Base-by-base conservation (phyloP, 495 filamentous ascomycete genomes). In the Monascus purpureus region DNA sequence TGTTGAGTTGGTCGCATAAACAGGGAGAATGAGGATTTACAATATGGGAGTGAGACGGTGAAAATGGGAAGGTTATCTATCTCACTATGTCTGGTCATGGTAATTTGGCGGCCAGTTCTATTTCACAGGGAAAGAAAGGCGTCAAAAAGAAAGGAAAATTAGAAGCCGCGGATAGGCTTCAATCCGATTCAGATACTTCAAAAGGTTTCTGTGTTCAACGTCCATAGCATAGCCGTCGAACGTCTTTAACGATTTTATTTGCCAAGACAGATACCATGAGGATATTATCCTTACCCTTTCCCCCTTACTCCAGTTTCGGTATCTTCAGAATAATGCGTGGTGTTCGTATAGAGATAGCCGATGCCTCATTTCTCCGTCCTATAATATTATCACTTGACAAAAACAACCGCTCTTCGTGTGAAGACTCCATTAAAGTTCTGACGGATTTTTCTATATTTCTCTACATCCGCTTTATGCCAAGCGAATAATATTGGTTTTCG, bases 1-100 rank as follows among this genome's bases (percentile, higher is more conserved):
- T 48, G 70, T 90, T 41, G 82, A 94, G 67, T 64, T 94, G 53
- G 84, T 94, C 46, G 83, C 83, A 62, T 94, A 80, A 72, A 60
- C 47, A 45, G 50, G 51, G 38, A 49, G 80, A 72, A 59, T 46
- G 43, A 51, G 50, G 38, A 49, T 52, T n/a, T n/a, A n/a, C n/a
- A n/a, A 22, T 22, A 4, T 9, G 20, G 38, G 42, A 45, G 46
- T 52, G 50, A 46, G 43, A 41, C 42, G 45, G 47, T 46, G 44
- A 51, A 45, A 50, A 46, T 45, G 40, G 43, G 46, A 47, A 46
- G 48, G 50, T 47, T 46, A 46, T 47, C 52, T 45, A 43, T 37
- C 42, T 49, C 39, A 42, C 46, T 55, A 43, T 41, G 36, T 42
- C 15, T 52, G 47, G 42, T 52, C 46, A 46, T 47, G 45, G 48